A percentile compares a stretch with the other conserved stretches of the same genome.
Evolutionary conservation across 176 grass and related monocot genomes (phyloP).

Genomic region (Triticum dicoccoides): DNA sequence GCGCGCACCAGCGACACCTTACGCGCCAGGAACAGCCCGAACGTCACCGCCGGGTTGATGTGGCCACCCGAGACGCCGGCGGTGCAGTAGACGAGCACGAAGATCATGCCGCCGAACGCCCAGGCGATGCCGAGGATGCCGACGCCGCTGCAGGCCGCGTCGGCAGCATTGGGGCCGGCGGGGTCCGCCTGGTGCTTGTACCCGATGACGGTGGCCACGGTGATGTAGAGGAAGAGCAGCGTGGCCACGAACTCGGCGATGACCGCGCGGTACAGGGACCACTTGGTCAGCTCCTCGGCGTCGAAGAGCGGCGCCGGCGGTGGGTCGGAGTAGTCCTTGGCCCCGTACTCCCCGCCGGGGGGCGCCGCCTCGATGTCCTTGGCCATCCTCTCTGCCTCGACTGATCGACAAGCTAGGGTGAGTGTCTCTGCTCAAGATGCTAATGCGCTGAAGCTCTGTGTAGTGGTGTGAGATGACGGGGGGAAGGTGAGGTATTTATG

Average conservation of each 20-base stretch:
- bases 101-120: constrained; percentile 99
- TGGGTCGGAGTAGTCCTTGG: constrained; percentile 86
- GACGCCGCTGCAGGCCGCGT: constrained; percentile 75
- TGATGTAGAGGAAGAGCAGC: constrained; percentile 88
- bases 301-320: constrained; percentile 65
- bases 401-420: background rate
- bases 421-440: background rate
- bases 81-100: constrained; percentile 98
- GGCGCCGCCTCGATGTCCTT: constrained; percentile 60
- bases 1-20: constrained; percentile 89
- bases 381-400: constrained; percentile 21
- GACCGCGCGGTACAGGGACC: constrained; percentile 77
- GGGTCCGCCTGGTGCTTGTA: constrained; percentile 68
- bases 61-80: constrained; percentile 86
- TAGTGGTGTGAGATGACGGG: constrained; percentile 26
- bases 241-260: constrained; percentile 89
- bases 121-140: constrained; percentile 93
- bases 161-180: background rate
- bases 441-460: background rate
- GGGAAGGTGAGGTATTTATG: constrained; percentile 54
- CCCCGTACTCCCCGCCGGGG: constrained; percentile 41
- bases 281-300: constrained; percentile 58
- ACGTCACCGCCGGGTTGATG: constrained; percentile 95
- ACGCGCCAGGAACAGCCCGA: constrained; percentile 81
- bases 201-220: constrained; percentile 76